Conservation (phyloP, 495 filamentous ascomycete genomes). For the Xanthoparmelia taractica region DNA sequence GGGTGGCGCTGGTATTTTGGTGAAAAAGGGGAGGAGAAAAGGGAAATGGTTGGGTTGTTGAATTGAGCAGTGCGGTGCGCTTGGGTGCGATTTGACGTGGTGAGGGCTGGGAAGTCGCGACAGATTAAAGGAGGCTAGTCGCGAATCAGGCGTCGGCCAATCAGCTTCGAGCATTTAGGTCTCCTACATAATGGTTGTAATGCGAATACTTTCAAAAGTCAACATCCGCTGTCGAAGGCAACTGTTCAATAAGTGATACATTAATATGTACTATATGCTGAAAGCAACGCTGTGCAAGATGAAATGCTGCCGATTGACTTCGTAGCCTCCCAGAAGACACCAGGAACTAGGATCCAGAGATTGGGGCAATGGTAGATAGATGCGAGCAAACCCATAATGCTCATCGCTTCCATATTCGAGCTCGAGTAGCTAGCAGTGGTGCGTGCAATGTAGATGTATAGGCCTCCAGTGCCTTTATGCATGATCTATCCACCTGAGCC, state of each 20-base stretch:
- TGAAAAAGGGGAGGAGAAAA: too few relatives aligned
- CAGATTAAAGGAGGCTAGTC: slow-evolving; percentile 8
- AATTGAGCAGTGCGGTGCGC: not conserved
- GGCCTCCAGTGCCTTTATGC: not conserved
- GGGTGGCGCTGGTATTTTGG: not conserved
- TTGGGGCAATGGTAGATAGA: not conserved
- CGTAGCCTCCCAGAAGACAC: not conserved
- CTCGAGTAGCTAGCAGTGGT: not conserved
- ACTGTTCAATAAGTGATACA: not conserved
- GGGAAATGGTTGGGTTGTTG: slow-evolving; percentile 5
- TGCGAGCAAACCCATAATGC: not conserved
- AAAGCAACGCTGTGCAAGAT: not conserved
- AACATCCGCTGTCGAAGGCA: not conserved
- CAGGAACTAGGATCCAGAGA: not conserved
- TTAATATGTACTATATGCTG: not conserved
- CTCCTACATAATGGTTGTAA: not conserved
- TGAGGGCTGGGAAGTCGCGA: slow-evolving; percentile 7
- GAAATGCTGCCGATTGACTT: not conserved
- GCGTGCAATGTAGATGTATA: not conserved
- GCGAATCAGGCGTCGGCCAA: slow-evolving; percentile 12
- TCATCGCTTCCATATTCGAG: not conserved
- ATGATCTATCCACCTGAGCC: not conserved
- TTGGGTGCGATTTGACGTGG: slow-evolving; percentile 3
- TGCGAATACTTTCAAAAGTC: too few relatives aligned
- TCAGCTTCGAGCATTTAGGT: slow-evolving; percentile 8